phyloP scores from a whole-genome alignment of 257 asterid species.

The Fraxinus cuspidata region DNA sequence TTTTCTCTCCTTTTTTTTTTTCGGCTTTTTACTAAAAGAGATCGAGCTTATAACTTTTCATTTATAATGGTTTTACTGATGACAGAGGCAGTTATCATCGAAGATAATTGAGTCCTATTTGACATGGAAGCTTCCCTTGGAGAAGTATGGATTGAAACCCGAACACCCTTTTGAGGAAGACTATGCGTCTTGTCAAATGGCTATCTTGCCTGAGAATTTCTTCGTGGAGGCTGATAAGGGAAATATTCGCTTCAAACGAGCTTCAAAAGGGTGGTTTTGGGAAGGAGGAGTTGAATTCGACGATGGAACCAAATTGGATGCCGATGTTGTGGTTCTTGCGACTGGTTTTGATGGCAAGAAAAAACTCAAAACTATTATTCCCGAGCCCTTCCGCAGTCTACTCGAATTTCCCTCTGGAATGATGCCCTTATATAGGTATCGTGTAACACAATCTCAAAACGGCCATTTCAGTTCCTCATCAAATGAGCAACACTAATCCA shows the following conservation, averaged over 20 bases:
- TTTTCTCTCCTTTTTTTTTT: not conserved
- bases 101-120: slow-evolving; percentile 73
- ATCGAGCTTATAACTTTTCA: not conserved
- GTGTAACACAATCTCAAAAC: not conserved
- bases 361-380: slow-evolving; percentile 60
- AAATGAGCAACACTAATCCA: not conserved
- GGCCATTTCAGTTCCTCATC: no score
- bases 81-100: slow-evolving; percentile 63
- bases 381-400: slow-evolving; percentile 71
- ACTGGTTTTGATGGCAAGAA: slow-evolving; percentile 82
- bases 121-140: slow-evolving; percentile 80
- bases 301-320: slow-evolving; percentile 64
- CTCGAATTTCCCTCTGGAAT: slow-evolving; percentile 72
- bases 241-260: slow-evolving; percentile 55
- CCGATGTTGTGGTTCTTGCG: slow-evolving; percentile 83
- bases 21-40: not conserved
- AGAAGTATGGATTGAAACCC: slow-evolving; percentile 78
- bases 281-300: slow-evolving; percentile 80
- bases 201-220: slow-evolving; percentile 82
- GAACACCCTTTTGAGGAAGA: slow-evolving; percentile 93
- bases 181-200: slow-evolving; percentile 95
- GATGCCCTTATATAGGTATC: slow-evolving; percentile 90
- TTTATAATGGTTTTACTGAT: not conserved
- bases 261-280: slow-evolving; percentile 67
- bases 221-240: slow-evolving; percentile 83